Percentiles rank a stretch among this genome's conserved stretches.
These are phyloP conservation scores for Allium sativum DNA, from an alignment of 106 monocot genomes.

Conservation along the genomic window DNA sequence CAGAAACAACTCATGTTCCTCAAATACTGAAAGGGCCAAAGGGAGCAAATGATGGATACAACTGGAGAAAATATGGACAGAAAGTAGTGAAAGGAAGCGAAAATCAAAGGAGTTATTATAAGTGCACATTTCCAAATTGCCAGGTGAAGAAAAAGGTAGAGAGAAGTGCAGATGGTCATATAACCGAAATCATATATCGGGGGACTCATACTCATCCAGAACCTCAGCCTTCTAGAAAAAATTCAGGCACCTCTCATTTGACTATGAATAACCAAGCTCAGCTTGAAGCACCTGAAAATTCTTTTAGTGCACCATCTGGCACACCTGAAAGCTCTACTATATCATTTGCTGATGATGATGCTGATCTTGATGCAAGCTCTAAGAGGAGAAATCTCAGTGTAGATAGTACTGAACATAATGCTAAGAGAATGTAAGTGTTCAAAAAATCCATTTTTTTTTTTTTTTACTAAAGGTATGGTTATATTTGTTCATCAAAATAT, in stretches of 20 bases:
- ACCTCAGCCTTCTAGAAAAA: conserved; percentile 44
- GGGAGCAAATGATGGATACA: conserved; percentile 49
- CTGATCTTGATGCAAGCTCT: conserved; percentile 9
- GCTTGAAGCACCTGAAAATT: conserved; percentile 21
- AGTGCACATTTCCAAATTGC: conserved; percentile 50
- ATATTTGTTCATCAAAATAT: background rate
- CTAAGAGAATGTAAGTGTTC: conserved; percentile 37
- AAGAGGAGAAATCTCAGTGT: conserved; percentile 14
- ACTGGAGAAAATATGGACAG: conserved; percentile 71
- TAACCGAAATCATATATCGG: conserved; percentile 56
- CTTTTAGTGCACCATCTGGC: conserved; percentile 5
- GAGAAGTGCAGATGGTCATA: conserved; percentile 31
- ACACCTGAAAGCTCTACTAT: conserved; percentile 23
- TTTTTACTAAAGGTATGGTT: background rate
- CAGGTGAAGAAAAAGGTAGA: conserved; percentile 62
- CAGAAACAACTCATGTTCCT: too few species aligned
- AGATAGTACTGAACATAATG: conserved; percentile 27
- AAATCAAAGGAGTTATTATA: conserved; percentile 62
- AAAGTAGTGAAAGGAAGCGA: conserved; percentile 62
- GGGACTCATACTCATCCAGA: conserved; percentile 53
- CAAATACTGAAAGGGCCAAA: conserved; percentile 10
- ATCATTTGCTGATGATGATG: conserved; percentile 47
- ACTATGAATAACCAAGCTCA: conserved; percentile 3
- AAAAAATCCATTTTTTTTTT: background rate
- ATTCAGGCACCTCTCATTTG: conserved; percentile 3